phyloP scores from a whole-genome alignment of 129 eudicot species.

The Gnaphalium uliginosum region DNA sequence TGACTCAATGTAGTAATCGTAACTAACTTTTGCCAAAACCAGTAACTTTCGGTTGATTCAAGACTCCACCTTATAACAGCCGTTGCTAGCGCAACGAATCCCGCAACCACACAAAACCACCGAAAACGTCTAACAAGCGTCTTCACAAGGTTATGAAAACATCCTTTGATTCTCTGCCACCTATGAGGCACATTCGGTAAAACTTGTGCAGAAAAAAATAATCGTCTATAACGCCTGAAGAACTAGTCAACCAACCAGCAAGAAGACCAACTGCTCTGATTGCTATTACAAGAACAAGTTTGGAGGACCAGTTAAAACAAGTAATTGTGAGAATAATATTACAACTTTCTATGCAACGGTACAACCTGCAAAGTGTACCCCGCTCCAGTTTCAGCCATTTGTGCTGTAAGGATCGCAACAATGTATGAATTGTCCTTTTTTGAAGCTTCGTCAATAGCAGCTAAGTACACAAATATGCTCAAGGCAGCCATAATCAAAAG shows the following conservation, averaged over 20 bases:
- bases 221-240: constrained; percentile 36
- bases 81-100: constrained; percentile 60
- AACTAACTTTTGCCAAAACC: constrained; percentile 94
- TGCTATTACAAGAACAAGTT: constrained; percentile 59
- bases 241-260: constrained; percentile 73
- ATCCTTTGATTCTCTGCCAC: constrained; percentile 50
- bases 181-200: constrained; percentile 42
- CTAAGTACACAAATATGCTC: constrained; percentile 79
- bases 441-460: constrained; percentile 68
- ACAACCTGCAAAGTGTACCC: constrained; percentile 43
- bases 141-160: constrained; percentile 44
- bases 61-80: constrained; percentile 77
- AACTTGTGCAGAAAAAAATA: constrained; percentile 40
- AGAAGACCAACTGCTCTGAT: constrained; percentile 67
- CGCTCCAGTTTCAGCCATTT: constrained; percentile 73
- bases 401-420: constrained; percentile 77
- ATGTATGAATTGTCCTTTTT: constrained; percentile 78
- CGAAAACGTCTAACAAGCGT: constrained; percentile 54
- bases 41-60: constrained; percentile 70
- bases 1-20: too few relatives aligned
- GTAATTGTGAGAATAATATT: not conserved
- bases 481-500: constrained; percentile 92
- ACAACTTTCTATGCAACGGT: not conserved
- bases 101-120: constrained; percentile 70
- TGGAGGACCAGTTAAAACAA: constrained; percentile 52